A percentile compares a stretch with the other conserved stretches of the same genome.
phyloP scores from a whole-genome alignment of 1,284 basidiomycete genomes.

The Puccinia polysora region DNA sequence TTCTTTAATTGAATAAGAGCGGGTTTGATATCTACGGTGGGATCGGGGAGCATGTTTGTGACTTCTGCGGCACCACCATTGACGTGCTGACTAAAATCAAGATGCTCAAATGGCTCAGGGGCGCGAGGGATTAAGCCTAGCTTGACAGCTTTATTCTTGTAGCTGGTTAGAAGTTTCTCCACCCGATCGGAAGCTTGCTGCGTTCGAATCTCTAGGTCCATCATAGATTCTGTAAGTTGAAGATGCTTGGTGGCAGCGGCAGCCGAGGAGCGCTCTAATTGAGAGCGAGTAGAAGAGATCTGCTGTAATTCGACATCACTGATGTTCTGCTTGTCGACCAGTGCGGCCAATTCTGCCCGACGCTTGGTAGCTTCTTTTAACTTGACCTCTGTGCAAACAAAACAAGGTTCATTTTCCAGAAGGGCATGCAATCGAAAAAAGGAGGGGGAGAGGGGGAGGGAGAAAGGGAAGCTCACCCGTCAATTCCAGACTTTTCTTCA shows the following conservation, averaged over 20 bases:
- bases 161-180: constrained; percentile 70
- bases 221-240: constrained; percentile 65
- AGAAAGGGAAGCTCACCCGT: constrained; percentile 6
- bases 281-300: constrained; percentile 80
- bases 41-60: constrained; percentile 62
- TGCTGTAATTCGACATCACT: constrained; percentile 74
- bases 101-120: constrained; percentile 62
- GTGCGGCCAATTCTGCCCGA: constrained; percentile 57
- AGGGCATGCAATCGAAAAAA: neutral
- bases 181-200: constrained; percentile 70
- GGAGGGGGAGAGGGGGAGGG: neutral
- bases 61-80: constrained; percentile 68
- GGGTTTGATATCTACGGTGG: constrained; percentile 67
- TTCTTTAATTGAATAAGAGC: constrained; percentile 67
- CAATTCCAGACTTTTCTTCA: constrained; percentile 16
- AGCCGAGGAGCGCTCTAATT: constrained; percentile 64
- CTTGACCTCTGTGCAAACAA: constrained; percentile 16
- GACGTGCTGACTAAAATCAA: constrained; percentile 69
- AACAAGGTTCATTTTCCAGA: neutral
- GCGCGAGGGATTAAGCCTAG: constrained; percentile 69
- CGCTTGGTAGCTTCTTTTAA: constrained; percentile 6
- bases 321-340: constrained; percentile 75
- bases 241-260: constrained; percentile 68
- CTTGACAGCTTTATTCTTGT: constrained; percentile 66
- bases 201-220: constrained; percentile 71